phyloP scores from a whole-genome alignment of 2,329 filamentous ascomycete genomes.

The Lecanicillium sp. region DNA sequence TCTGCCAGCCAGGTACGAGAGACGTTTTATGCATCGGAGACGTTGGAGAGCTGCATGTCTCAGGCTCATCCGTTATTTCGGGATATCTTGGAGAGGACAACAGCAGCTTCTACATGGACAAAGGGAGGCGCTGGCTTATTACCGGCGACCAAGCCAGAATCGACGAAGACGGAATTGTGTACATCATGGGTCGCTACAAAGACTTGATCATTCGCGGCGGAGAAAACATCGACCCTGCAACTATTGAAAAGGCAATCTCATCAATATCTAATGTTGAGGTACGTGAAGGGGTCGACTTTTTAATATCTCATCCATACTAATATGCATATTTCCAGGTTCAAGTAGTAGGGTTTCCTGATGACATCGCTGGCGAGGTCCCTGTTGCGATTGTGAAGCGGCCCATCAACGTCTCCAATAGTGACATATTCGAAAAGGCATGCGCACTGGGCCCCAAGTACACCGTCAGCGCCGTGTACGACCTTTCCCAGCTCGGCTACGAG shows the following conservation, averaged over 20 bases:
- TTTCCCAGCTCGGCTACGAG: conserved; percentile 34
- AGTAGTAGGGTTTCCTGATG: conserved; percentile 38
- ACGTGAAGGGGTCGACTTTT: too few relatives aligned
- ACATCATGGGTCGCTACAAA: conserved; percentile 38
- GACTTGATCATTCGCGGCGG: conserved; percentile 40
- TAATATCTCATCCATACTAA: too few relatives aligned
- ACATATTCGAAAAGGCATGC: conserved; percentile 25
- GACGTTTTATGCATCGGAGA: conserved; percentile 25
- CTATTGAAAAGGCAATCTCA: conserved; percentile 30
- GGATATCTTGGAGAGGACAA: conserved; percentile 26
- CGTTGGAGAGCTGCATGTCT: conserved; percentile 35
- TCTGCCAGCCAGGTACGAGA: conserved; percentile 29
- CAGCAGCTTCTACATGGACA: conserved; percentile 31
- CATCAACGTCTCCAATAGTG: conserved; percentile 25
- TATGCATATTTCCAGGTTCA: conserved; percentile 25
- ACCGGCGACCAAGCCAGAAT: conserved; percentile 38
- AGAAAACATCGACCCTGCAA: conserved; percentile 37
- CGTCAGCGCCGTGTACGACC: conserved; percentile 34
- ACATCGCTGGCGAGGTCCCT: conserved; percentile 41
- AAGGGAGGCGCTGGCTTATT: conserved; percentile 29
- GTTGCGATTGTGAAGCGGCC: conserved; percentile 37
- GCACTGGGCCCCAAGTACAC: conserved; percentile 32
- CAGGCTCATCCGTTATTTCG: conserved; percentile 30
- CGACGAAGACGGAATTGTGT: conserved; percentile 31
- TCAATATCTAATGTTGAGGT: conserved; percentile 24